Conservation (phyloP, 768 basidiomycete genomes). For the Cyclocybe aegerita region DNA sequence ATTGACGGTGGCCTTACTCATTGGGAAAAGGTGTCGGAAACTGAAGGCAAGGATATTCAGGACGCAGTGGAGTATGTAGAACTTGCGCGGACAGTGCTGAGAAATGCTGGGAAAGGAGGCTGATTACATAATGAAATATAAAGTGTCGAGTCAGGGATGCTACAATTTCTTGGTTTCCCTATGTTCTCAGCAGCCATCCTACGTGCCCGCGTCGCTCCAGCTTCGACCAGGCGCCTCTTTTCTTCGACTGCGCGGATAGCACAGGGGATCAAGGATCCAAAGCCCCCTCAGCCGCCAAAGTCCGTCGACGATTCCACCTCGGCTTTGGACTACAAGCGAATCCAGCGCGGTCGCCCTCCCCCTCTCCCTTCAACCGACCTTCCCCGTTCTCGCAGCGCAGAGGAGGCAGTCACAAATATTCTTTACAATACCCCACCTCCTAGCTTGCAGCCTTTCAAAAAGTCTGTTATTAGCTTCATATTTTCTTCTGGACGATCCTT, state of each 20-base stretch:
- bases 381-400: constrained; percentile 82
- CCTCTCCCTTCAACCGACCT: constrained; percentile 84
- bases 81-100: constrained; percentile 68
- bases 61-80: constrained; percentile 60
- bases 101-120: constrained; percentile 28
- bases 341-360: constrained; percentile 71
- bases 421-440: constrained; percentile 95
- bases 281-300: constrained; percentile 68
- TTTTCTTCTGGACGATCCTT: neutral
- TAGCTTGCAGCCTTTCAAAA: constrained; percentile 89
- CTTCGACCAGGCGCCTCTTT: constrained; percentile 30
- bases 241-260: constrained; percentile 31
- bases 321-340: constrained; percentile 87
- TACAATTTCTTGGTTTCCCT: constrained; percentile 3
- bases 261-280: constrained; percentile 26
- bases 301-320: constrained; percentile 93
- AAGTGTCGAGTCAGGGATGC: neutral
- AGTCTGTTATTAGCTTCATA: constrained; percentile 44
- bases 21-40: constrained; percentile 74
- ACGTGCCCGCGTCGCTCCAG: constrained; percentile 26
- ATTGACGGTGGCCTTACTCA: constrained; percentile 76
- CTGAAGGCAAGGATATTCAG: constrained; percentile 45
- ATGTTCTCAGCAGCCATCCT: constrained; percentile 20
- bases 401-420: constrained; percentile 97
- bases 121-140: constrained; percentile 10